Evolutionary conservation across 768 basidiomycete species (phyloP).

Genomic region (Mycena latifolia): DNA sequence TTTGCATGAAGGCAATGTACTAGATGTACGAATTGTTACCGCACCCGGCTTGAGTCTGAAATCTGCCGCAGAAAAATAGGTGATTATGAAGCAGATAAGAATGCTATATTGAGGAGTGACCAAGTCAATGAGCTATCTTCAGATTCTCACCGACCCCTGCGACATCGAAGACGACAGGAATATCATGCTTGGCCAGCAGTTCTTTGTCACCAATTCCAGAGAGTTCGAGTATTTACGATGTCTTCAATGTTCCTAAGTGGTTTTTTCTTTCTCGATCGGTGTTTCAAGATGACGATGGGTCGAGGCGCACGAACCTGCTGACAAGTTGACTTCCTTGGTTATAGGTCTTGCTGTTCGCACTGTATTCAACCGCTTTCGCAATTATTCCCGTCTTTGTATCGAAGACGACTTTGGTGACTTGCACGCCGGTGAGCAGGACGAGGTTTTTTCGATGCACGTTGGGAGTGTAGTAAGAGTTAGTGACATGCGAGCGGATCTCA

Average conservation of each 20-base stretch:
- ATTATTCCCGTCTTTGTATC: not conserved
- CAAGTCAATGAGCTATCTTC: not conserved
- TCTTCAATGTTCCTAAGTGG: not conserved
- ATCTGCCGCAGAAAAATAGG: not conserved
- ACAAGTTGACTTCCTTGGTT: not conserved
- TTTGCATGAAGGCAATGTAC: not conserved
- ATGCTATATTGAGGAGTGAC: too few relatives aligned
- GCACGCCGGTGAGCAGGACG: not conserved
- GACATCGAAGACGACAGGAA: not conserved
- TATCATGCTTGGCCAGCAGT: too few relatives aligned
- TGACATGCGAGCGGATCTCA: not conserved
- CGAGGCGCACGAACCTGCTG: not conserved
- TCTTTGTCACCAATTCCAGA: too few relatives aligned
- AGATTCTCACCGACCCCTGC: not conserved
- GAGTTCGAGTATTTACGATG: not conserved
- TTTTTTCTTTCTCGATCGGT: too few relatives aligned
- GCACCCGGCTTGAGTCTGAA: not conserved
- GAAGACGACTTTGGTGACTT: too few relatives aligned
- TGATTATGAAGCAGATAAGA: slow-evolving; percentile 1
- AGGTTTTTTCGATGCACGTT: not conserved
- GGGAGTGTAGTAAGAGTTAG: not conserved
- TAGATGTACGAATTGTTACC: not conserved
- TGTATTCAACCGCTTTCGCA: not conserved
- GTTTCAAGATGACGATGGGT: too few relatives aligned
- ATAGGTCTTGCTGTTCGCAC: not conserved